A percentile compares a stretch with the other conserved stretches of the same genome.
phyloP scores from a whole-genome alignment of 257 asterid genomes.

The Fraxinus cuspidata region DNA sequence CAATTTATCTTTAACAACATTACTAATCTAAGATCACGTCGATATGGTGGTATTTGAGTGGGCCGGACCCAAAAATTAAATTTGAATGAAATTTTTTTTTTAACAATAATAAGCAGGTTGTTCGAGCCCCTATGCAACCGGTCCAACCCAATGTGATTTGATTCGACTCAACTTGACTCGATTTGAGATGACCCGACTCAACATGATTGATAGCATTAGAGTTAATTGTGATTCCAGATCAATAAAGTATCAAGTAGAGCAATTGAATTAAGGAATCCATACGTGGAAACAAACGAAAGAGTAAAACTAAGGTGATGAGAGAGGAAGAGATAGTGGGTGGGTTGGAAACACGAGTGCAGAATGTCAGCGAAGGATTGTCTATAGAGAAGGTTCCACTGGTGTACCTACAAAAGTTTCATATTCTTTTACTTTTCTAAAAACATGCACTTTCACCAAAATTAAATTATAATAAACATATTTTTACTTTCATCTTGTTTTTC shows the following conservation, averaged over 20 bases:
- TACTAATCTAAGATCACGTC: too few species aligned
- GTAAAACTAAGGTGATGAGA: constrained; percentile 13
- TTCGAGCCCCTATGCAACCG: too few species aligned
- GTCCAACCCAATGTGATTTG: background rate
- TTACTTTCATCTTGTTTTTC: background rate
- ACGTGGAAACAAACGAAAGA: background rate
- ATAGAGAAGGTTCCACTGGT: constrained; percentile 40
- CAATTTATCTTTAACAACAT: too few species aligned
- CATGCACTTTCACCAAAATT: background rate
- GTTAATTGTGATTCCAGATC: too few species aligned
- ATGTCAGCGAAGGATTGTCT: constrained; percentile 61
- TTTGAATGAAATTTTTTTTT: too few species aligned
- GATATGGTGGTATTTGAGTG: background rate
- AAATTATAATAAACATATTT: background rate
- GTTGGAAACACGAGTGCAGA: constrained; percentile 62
- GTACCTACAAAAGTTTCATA: constrained; percentile 1
- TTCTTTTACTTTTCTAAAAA: background rate
- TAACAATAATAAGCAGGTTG: background rate
- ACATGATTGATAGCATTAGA: background rate
- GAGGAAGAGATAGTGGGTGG: background rate
- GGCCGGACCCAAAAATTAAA: background rate
- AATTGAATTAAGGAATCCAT: constrained; percentile 2
- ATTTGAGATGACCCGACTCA: background rate
- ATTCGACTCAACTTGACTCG: too few species aligned
- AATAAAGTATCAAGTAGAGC: background rate